Evolutionary conservation across 768 basidiomycete genomes (phyloP), one percentile per base, ranked within the genome.

Genomic region (Amanita phalloides): DNA sequence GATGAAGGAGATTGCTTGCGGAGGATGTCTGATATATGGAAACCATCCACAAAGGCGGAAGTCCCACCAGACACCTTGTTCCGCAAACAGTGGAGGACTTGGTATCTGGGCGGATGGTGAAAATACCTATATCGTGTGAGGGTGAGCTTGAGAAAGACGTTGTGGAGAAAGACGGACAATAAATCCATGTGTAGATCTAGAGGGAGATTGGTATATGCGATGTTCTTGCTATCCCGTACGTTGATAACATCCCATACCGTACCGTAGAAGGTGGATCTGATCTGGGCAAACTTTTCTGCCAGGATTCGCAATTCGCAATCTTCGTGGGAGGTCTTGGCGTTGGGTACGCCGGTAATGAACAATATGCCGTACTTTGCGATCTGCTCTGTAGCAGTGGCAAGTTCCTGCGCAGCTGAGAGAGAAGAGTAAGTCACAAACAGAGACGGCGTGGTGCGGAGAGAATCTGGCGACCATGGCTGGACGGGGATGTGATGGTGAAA

Each of bases 111-210:
- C 1, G 95, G 95, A 55, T 84, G 76, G 57, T 90, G 78, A 60
- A 93, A 94, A 66, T 97, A 96, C 48, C 93, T 94, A 60, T 13
- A 14, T 39, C 32, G 23, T 1, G 17, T 13, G 33, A 48, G 33
- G 17, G 23, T 41, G 32, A 49, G 43, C 4, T 49, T 48, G 39
- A 47, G 32, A 11, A 11, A 3, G 4, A 23, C 32, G 55, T 4
- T 39, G 36, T 30, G 30, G n/a, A 11, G 20, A 20, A 13, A 17
- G 9, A 74, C 90, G 56, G 61, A 94, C 91, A 87, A 67, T 0
- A 98, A 70, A 68, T 98, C 95, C 86, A 90, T 90, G 61, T 97
- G 94, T 20, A 94, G 62, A 0, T 86, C 94, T 7, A 99, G 73
- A 57, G 89, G 76, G 23, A 96, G 73, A 63, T 92, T 83, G 10